Evolutionary conservation across 2,329 filamentous ascomycete species (phyloP).

Genomic region (Aspergillus sojae): DNA sequence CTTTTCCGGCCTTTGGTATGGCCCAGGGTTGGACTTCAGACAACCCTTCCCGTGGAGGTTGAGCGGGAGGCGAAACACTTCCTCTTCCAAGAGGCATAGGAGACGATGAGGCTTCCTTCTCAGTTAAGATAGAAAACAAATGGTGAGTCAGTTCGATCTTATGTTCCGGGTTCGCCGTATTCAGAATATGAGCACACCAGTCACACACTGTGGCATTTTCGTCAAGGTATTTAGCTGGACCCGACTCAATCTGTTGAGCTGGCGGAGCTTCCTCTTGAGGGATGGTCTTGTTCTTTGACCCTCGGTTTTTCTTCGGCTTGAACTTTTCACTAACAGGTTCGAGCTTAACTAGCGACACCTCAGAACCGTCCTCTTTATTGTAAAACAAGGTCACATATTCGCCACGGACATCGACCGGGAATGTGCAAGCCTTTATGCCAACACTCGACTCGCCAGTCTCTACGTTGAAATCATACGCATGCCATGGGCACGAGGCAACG

Average conservation of each 20-base stretch:
- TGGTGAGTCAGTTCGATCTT: conserved; percentile 52
- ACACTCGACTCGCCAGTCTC: conserved; percentile 54
- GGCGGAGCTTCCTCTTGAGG: conserved; percentile 10
- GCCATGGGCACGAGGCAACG: conserved; percentile 52
- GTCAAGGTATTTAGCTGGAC: conserved; percentile 35
- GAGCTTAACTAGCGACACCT: conserved; percentile 34
- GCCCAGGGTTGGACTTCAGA: conserved; percentile 42
- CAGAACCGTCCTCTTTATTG: conserved; percentile 23
- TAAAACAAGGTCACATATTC: conserved; percentile 42
- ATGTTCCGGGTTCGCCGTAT: conserved; percentile 49
- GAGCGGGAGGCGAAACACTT: conserved; percentile 39
- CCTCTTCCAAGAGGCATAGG: conserved; percentile 49
- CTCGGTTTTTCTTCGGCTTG: conserved; percentile 43
- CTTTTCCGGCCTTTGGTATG: conserved; percentile 46
- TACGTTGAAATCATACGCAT: conserved; percentile 54
- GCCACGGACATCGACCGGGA: conserved; percentile 42
- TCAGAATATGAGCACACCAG: conserved; percentile 51
- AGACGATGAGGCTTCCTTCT: conserved; percentile 40
- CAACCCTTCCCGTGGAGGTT: conserved; percentile 47
- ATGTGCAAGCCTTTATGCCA: conserved; percentile 52
- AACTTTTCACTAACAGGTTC: conserved; percentile 51
- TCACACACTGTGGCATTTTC: conserved; percentile 50
- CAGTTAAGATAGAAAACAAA: conserved; percentile 46
- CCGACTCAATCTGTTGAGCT: conserved; percentile 7
- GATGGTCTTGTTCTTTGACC: conserved; percentile 15